These are phyloP conservation scores for Lunularia cruciata DNA, from an alignment of 225 moss, liverwort and hornwort genomes.

Conservation along the genomic window DNA sequence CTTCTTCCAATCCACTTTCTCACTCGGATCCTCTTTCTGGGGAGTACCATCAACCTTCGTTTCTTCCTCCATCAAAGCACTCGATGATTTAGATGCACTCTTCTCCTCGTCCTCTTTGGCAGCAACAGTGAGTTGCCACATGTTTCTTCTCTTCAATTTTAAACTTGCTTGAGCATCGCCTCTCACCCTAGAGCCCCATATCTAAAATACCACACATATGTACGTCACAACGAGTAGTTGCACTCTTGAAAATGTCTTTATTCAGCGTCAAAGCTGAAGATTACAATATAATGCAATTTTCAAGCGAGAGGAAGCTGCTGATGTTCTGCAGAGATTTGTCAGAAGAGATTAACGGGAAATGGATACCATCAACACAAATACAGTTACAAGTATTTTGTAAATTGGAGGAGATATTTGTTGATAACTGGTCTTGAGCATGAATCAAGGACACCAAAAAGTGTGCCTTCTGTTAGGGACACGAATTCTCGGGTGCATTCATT, in stretches of 20 bases:
- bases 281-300: not conserved
- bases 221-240: too few relatives aligned
- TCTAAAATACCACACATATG: not conserved
- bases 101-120: constrained; percentile 52
- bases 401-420: too few relatives aligned
- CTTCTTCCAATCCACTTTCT: constrained; percentile 80
- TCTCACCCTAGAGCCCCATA: not conserved
- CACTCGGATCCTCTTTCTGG: constrained; percentile 46
- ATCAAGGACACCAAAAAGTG: too few relatives aligned
- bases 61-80: constrained; percentile 26
- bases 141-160: not conserved
- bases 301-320: not conserved
- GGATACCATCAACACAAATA: too few relatives aligned
- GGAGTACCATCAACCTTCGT: constrained; percentile 35
- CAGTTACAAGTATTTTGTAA: too few relatives aligned
- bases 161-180: not conserved
- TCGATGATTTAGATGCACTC: constrained; percentile 11
- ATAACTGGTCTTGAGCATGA: too few relatives aligned
- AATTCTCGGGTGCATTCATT: too few relatives aligned
- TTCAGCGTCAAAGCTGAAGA: not conserved
- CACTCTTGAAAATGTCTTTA: not conserved
- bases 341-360: too few relatives aligned
- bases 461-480: too few relatives aligned
- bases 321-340: not conserved
- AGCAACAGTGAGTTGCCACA: constrained; percentile 13